Conservation (phyloP, 2,329 filamentous ascomycete species). For the Rasamsonia emersonii region DNA sequence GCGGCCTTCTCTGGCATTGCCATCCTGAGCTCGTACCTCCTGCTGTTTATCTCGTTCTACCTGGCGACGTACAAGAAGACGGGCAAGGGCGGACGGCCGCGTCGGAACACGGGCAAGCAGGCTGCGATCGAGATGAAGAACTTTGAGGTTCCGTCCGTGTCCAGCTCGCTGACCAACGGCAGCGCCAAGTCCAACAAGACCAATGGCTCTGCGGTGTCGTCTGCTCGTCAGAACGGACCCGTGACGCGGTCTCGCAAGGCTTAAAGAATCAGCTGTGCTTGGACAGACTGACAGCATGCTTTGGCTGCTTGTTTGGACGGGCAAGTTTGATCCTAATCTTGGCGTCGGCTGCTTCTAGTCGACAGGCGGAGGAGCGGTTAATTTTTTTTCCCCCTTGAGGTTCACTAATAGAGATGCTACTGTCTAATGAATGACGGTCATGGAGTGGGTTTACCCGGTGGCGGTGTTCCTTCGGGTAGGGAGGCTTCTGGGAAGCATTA, state of each 20-base stretch:
- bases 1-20: constrained; percentile 86
- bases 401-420: too few species aligned
- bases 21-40: constrained; percentile 87
- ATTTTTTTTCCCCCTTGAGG: too few species aligned
- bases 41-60: constrained; percentile 99
- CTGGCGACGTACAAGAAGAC: constrained; percentile 84
- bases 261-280: too few species aligned
- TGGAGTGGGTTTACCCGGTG: too few species aligned
- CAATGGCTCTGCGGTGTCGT: constrained; percentile 26
- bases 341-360: too few species aligned
- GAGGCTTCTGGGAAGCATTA: too few species aligned
- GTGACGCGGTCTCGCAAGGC: constrained; percentile 41
- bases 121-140: constrained; percentile 75
- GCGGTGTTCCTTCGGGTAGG: too few species aligned
- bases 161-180: constrained; percentile 19
- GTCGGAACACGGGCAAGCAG: constrained; percentile 65
- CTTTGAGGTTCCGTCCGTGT: constrained; percentile 49
- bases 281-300: too few species aligned
- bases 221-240: constrained; percentile 34
- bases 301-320: too few species aligned
- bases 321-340: too few species aligned
- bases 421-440: too few species aligned
- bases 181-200: constrained; percentile 14
- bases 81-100: constrained; percentile 33
- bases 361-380: too few species aligned